Conservation (phyloP, 2,329 filamentous ascomycete genomes). For the Phyllosticta ampelicida region DNA sequence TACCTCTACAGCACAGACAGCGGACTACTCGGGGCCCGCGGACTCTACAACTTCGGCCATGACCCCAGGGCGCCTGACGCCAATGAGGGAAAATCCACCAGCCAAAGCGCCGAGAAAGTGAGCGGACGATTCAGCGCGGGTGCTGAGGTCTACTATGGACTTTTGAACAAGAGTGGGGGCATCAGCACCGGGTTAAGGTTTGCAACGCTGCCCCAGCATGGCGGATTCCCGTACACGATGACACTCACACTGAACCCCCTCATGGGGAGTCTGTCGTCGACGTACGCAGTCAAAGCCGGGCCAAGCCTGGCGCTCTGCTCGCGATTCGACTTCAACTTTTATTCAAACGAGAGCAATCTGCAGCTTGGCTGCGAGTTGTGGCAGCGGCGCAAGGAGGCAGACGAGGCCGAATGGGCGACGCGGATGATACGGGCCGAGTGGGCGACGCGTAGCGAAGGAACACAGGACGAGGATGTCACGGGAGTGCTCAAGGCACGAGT, state of each 20-base stretch:
- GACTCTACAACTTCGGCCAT: conserved; percentile 87
- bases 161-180: conserved; percentile 86
- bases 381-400: conserved; percentile 43
- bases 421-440: conserved; percentile 6
- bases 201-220: conserved; percentile 69
- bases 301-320: conserved; percentile 76
- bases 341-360: conserved; percentile 94
- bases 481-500: conserved; percentile 84
- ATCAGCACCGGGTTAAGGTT: conserved; percentile 83
- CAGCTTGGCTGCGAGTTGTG: conserved; percentile 88
- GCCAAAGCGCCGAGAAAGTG: conserved; percentile 43
- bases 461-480: conserved; percentile 57
- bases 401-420: conserved; percentile 4
- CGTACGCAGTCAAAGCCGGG: conserved; percentile 82
- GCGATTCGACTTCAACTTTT: conserved; percentile 93
- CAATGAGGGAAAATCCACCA: conserved; percentile 12
- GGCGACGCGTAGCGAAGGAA: conserved; percentile 33
- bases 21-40: conserved; percentile 73
- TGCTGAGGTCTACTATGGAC: conserved; percentile 89
- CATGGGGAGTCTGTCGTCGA: conserved; percentile 86
- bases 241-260: conserved; percentile 88
- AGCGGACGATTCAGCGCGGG: conserved; percentile 83
- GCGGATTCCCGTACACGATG: conserved; percentile 83
- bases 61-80: conserved; percentile 40
- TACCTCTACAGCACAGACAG: conserved; percentile 89